Base-by-base conservation (phyloP, 2,329 filamentous ascomycete genomes). In the Stachybotrys chlorohalonatus region DNA sequence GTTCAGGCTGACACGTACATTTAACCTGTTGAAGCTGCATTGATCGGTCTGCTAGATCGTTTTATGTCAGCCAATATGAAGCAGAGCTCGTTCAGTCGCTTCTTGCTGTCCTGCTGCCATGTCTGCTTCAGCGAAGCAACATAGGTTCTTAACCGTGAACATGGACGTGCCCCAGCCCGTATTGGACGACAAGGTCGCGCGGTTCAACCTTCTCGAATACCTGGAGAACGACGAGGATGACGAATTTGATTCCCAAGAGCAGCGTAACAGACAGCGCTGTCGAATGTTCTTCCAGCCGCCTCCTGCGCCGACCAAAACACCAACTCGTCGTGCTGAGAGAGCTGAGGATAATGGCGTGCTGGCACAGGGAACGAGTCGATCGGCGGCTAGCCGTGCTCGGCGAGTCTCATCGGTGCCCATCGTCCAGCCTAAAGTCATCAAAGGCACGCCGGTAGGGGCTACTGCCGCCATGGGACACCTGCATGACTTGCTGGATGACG, bases 161-260 rank as follows among this genome's bases (percentile, higher is more conserved):
- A 36, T 51, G 49, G 24, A 51, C 49, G 8, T 13, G 11, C 15
- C 11, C 15, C 9, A 56, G n/a, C n/a, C 58, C 11, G 58, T 59
- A 3, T 52, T 75, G 7, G 60, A 68, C 52, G 73, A 75, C 42
- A 82, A 82, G 60, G 50, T 64, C 24, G 73, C 68, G 0, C 78
- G 76, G 57, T 82, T 80, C 58, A 58, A 67, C n/a, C 64, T 65
- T n/a, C 63, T 80, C 1, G 65, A 70, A 2, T 52, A 13, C 59
- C 36, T 60, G 15, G 68, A 54, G 60, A 62, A 70, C 9, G 70
- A 72, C 31, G 63, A 65, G 36, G 63, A 65, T 42, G 68, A 69
- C 24, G 64, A 63, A 31, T 61, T 69, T 16, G 60, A 66, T 48
- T 49, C 55, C 3, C 49, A 47, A 7, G 70, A 76, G 45, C 62